phyloP scores from a whole-genome alignment of 2,329 filamentous ascomycete species.

The Trichoderma pleuroti region DNA sequence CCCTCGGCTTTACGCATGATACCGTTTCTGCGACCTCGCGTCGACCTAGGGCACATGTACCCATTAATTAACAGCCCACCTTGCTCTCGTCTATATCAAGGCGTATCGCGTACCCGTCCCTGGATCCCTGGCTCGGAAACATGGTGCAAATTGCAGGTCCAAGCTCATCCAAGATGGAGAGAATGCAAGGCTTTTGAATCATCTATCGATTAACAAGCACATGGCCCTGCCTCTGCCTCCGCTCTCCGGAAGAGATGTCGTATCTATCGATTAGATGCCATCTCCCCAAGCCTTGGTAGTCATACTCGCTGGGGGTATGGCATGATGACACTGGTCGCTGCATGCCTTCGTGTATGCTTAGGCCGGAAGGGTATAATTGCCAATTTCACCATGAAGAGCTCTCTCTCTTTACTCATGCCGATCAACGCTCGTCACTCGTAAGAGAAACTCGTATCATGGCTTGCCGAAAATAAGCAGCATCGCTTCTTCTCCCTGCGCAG shows the following conservation, averaged over 20 bases:
- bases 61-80: slow-evolving; percentile 23
- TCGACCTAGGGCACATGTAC: slow-evolving; percentile 9
- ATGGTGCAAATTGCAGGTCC: slow-evolving; percentile 12
- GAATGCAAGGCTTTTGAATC: background rate
- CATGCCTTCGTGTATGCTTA: background rate
- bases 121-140: slow-evolving; percentile 9
- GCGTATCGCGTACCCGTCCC: slow-evolving; percentile 4
- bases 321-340: background rate
- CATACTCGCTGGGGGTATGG: background rate
- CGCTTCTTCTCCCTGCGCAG: background rate
- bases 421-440: background rate
- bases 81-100: slow-evolving; percentile 15
- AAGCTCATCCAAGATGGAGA: slow-evolving; percentile 2
- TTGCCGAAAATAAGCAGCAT: background rate
- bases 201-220: background rate
- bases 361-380: background rate
- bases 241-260: background rate
- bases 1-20: slow-evolving; percentile 19
- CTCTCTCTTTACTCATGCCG: background rate
- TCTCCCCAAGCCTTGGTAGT: background rate
- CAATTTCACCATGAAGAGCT: background rate
- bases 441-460: background rate
- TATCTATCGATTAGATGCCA: background rate
- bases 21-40: slow-evolving; percentile 18
- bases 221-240: background rate